These are phyloP conservation scores for Dendrobium huoshanense DNA, from an alignment of 106 monocot species.

Conservation along the genomic window DNA sequence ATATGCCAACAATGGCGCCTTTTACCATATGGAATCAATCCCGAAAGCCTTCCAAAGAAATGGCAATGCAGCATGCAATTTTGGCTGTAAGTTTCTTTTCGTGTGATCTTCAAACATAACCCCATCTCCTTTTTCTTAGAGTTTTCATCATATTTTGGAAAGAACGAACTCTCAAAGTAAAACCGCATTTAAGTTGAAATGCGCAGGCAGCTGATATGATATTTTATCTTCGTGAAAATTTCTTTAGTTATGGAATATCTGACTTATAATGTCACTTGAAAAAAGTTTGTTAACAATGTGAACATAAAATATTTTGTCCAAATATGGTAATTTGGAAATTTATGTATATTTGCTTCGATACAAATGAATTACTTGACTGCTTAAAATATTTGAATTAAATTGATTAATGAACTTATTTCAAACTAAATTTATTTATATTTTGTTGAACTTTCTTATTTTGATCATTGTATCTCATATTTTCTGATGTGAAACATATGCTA, in stretches of 20 bases:
- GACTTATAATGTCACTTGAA: neutral
- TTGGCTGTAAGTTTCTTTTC: constrained; percentile 65
- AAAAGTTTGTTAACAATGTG: neutral
- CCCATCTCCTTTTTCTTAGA: neutral
- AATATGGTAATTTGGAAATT: neutral
- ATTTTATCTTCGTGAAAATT: neutral
- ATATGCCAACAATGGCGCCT: constrained; percentile 68
- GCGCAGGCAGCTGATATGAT: neutral
- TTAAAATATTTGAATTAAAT: neutral
- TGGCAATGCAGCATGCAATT: constrained; percentile 63
- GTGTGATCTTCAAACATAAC: neutral
- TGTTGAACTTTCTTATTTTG: neutral
- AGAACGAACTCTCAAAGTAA: neutral
- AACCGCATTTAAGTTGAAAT: neutral
- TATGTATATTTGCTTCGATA: neutral
- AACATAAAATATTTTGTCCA: neutral
- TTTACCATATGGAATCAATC: constrained; percentile 48
- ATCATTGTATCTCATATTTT: neutral
- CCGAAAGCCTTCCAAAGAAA: constrained; percentile 51
- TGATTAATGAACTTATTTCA: neutral
- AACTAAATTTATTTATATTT: neutral
- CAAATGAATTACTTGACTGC: neutral
- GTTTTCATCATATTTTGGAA: neutral
- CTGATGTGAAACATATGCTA: no score
- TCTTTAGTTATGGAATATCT: neutral